phyloP scores from a whole-genome alignment of 2,329 filamentous ascomycete species.

The Apiospora malaysiana region DNA sequence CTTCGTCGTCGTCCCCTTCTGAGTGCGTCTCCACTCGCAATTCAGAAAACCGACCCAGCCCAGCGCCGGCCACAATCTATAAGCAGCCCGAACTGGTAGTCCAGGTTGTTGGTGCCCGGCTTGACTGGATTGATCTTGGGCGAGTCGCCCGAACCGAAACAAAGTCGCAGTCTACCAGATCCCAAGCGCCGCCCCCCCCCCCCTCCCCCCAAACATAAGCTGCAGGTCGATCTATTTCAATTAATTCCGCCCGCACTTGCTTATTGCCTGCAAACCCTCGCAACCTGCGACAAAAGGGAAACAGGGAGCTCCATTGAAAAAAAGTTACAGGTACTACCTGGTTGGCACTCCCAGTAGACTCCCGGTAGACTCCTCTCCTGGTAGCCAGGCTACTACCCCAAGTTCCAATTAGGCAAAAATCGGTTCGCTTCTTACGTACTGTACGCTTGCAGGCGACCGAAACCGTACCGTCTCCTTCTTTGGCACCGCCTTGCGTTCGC shows the following conservation, averaged over 20 bases:
- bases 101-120: background rate
- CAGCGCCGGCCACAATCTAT: background rate
- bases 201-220: background rate
- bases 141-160: constrained; percentile 13
- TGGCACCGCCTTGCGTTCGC: constrained; percentile 6
- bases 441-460: background rate
- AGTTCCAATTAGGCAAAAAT: constrained; percentile 13
- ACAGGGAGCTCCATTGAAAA: constrained; percentile 11
- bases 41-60: background rate
- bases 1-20: background rate
- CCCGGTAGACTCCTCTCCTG: too few relatives aligned
- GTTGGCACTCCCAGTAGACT: too few relatives aligned
- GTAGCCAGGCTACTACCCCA: background rate
- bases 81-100: constrained; percentile 9
- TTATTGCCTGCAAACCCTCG: background rate
- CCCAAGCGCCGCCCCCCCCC: background rate
- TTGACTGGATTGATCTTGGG: background rate
- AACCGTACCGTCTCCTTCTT: constrained; percentile 2
- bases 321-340: background rate
- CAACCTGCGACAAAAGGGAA: constrained; percentile 8
- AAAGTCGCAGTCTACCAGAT: constrained; percentile 6
- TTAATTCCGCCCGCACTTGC: constrained; percentile 8
- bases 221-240: constrained; percentile 19
- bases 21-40: background rate
- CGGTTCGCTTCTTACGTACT: background rate